phyloP scores from a whole-genome alignment of 306 rosid genomes.

The Citrullus mucosospermus region DNA sequence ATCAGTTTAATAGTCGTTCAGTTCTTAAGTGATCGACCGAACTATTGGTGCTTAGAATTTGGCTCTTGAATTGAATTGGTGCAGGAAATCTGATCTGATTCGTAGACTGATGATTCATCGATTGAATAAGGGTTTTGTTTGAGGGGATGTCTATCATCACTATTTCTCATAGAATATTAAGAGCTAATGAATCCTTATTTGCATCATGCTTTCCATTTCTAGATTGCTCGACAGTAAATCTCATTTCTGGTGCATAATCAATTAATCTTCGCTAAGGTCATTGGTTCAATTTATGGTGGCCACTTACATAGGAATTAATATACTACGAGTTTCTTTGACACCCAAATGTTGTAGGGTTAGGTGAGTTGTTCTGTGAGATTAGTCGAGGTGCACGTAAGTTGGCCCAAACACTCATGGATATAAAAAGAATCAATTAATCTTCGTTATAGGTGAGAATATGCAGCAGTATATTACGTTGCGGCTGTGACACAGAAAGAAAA shows the following conservation, averaged over 20 bases:
- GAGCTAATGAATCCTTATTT: background rate
- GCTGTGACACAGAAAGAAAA: background rate
- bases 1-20: background rate
- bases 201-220: background rate
- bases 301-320: no score
- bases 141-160: background rate
- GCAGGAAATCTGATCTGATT: background rate
- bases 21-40: background rate
- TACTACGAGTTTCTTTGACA: no score
- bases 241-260: slow-evolving; percentile 7
- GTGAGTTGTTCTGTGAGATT: no score
- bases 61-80: background rate
- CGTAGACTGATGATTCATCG: background rate
- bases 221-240: background rate
- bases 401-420: no score
- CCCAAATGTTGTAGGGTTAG: no score
- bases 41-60: background rate
- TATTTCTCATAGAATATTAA: background rate
- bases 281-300: no score
- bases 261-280: background rate
- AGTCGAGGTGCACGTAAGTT: no score
- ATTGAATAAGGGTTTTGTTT: background rate
- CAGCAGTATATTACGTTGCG: background rate
- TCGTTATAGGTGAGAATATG: background rate
- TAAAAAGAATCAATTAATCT: background rate